Conservation (phyloP, 2,329 filamentous ascomycete genomes). For the Alternaria longipes region DNA sequence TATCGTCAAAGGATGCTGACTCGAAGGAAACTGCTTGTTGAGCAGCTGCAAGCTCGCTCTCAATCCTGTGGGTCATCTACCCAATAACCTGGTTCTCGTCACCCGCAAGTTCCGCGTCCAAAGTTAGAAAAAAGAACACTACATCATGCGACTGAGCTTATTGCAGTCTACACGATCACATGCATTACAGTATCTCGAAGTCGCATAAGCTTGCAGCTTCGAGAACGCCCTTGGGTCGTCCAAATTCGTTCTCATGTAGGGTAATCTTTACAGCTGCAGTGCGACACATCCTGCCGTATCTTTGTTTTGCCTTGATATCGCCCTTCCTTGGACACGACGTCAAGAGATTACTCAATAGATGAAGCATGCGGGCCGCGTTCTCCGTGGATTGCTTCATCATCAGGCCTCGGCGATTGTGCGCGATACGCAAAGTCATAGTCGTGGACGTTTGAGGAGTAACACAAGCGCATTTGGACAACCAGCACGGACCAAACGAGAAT, state of each 20-base stretch:
- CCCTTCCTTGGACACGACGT: background rate
- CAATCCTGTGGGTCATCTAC: background rate
- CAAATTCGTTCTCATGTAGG: background rate
- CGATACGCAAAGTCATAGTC: background rate
- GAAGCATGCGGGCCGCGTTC: background rate
- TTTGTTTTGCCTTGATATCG: background rate
- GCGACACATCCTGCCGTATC: background rate
- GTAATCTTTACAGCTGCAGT: background rate
- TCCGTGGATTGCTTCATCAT: background rate
- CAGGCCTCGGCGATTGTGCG: background rate
- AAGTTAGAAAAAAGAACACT: background rate
- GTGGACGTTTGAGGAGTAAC: background rate
- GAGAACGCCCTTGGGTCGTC: background rate
- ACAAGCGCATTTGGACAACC: background rate
- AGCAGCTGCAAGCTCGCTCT: background rate
- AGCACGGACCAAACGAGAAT: background rate
- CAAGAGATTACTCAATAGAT: background rate
- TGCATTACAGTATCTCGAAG: background rate
- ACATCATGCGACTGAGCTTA: background rate
- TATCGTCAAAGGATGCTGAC: conserved; percentile 3
- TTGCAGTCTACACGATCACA: background rate
- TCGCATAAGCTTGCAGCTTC: background rate
- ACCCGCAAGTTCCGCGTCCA: background rate
- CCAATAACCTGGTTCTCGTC: background rate
- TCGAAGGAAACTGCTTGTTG: background rate